Evolutionary conservation across 140 eudicot genomes (phyloP).

Genomic region (Ambrosia hybrid): DNA sequence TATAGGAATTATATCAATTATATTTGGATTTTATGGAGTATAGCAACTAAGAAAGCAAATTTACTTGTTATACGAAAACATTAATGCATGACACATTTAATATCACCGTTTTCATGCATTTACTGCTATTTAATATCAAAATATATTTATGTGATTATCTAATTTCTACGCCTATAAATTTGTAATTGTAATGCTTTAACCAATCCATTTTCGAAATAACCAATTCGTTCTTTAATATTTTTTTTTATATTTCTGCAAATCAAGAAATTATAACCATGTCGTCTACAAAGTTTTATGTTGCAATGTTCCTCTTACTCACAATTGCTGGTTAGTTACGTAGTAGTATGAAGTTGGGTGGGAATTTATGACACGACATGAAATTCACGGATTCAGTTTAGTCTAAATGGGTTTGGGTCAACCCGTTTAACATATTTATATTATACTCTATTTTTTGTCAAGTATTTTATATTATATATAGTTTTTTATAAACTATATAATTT

Average conservation of each 20-base stretch:
- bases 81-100: neutral
- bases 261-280: neutral
- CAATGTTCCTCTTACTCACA: constrained; percentile 3
- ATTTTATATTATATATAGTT: no score
- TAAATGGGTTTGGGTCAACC: no score
- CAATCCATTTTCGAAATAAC: neutral
- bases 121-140: neutral
- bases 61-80: neutral
- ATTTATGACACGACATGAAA: no score
- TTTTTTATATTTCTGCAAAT: no score
- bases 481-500: no score
- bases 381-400: no score
- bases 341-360: no score
- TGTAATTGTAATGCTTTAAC: neutral
- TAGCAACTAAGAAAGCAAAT: no score
- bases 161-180: neutral
- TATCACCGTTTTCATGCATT: neutral
- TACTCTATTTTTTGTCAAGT: no score
- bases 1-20: no score
- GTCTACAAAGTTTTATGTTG: constrained; percentile 6
- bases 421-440: no score
- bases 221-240: neutral
- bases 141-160: neutral
- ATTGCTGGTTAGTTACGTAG: constrained; percentile 2
- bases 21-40: no score